A percentile compares a stretch with the other conserved stretches of the same genome.
Conservation (phyloP, 441 rosid genomes). For the Populus trichocarpa region DNA sequence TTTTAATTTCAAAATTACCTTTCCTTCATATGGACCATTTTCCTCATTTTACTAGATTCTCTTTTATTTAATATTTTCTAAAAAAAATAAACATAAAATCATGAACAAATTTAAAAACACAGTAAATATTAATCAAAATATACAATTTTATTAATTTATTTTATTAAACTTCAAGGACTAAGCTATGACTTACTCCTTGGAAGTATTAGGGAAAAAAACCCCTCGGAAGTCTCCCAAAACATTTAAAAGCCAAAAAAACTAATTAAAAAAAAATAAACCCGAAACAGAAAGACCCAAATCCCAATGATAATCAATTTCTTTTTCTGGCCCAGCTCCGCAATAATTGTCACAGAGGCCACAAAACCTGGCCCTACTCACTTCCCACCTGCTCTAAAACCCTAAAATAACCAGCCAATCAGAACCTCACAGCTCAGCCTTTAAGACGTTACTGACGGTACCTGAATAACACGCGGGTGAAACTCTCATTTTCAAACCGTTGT, state of each 20-base stretch:
- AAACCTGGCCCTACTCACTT: not conserved
- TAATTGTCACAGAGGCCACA: not conserved
- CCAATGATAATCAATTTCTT: not conserved
- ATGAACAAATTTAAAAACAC: too few relatives aligned
- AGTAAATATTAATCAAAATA: too few relatives aligned
- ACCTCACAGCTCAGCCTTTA: not conserved
- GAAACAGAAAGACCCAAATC: not conserved
- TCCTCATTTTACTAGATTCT: too few relatives aligned
- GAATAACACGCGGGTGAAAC: constrained; percentile 24
- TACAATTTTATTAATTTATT: too few relatives aligned
- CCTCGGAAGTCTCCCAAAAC: not conserved
- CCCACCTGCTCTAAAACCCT: not conserved
- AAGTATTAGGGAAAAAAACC: not conserved
- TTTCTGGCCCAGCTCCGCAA: not conserved
- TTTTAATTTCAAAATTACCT: too few relatives aligned
- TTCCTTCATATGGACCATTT: too few relatives aligned
- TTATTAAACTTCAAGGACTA: not conserved
- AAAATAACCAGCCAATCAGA: not conserved
- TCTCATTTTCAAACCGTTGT: constrained; percentile 26
- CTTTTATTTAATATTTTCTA: too few relatives aligned
- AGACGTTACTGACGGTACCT: constrained; percentile 29
- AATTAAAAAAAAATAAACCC: not conserved
- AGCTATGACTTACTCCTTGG: not conserved
- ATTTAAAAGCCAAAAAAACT: not conserved
- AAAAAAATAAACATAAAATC: too few relatives aligned